Evolutionary conservation across 129 eudicot species (phyloP).

Genomic region (Calendula officinalis): DNA sequence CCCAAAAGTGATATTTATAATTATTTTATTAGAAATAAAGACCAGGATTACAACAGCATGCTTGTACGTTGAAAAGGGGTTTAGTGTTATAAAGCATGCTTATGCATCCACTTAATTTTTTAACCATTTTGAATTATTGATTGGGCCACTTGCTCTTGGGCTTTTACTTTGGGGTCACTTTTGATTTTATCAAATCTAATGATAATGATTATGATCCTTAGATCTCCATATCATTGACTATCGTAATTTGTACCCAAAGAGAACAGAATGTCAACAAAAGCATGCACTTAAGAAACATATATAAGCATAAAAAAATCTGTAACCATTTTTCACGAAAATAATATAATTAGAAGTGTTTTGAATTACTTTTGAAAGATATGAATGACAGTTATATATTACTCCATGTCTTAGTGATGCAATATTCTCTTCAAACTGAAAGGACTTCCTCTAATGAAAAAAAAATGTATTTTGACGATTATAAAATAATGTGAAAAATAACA

Average conservation of each 20-base stretch:
- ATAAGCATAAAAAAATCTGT: background rate
- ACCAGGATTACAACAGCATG: constrained; percentile 30
- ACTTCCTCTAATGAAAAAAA: no score
- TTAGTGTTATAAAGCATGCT: constrained; percentile 38
- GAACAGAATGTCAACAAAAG: constrained; percentile 25
- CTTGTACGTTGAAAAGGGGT: constrained; percentile 18
- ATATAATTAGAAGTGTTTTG: background rate
- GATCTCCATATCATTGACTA: constrained; percentile 35
- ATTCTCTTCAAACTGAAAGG: no score
- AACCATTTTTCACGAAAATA: background rate
- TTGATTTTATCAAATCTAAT: constrained; percentile 40
- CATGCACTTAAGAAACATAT: background rate
- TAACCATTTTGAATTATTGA: background rate
- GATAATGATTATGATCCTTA: constrained; percentile 25
- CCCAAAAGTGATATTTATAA: no score
- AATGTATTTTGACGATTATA: no score
- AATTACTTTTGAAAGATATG: no score
- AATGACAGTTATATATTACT: no score
- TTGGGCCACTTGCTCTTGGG: constrained; percentile 25
- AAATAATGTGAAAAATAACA: no score
- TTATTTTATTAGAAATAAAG: no score
- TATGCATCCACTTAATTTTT: constrained; percentile 30
- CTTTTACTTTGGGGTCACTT: constrained; percentile 28
- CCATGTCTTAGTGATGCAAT: no score
- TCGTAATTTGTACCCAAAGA: constrained; percentile 18